phyloP scores from a whole-genome alignment of 2,329 filamentous ascomycete species.

The Aspergillus pseudoviridinutans region DNA sequence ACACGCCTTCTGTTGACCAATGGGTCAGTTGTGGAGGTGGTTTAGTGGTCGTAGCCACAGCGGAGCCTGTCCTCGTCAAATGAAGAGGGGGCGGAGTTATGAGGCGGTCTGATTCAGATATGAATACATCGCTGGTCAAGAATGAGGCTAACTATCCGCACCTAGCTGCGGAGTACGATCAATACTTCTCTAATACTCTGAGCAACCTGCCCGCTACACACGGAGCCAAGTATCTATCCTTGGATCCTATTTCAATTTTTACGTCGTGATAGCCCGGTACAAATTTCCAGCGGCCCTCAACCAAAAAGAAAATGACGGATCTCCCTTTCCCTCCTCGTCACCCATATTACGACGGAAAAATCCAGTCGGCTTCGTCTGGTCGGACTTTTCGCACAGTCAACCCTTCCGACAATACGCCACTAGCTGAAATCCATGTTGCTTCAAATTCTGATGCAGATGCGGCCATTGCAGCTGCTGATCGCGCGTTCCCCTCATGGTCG shows the following conservation, averaged over 20 bases:
- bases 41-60: neutral
- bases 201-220: neutral
- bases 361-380: conserved; percentile 57
- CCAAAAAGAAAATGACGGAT: conserved; percentile 21
- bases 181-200: neutral
- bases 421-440: conserved; percentile 70
- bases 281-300: conserved; percentile 16
- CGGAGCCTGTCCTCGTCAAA: neutral
- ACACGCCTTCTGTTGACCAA: neutral
- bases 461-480: conserved; percentile 66
- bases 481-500: conserved; percentile 73
- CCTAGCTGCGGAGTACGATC: too few species aligned
- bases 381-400: conserved; percentile 69
- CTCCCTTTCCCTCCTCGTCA: conserved; percentile 51
- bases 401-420: conserved; percentile 64
- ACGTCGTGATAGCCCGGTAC: conserved; percentile 15
- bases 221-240: neutral
- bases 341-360: conserved; percentile 71
- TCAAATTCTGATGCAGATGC: conserved; percentile 65
- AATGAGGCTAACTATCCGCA: neutral
- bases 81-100: neutral
- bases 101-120: neutral
- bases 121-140: neutral
- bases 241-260: neutral
- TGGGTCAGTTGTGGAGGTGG: neutral